Conservation (phyloP, 345 rosid genomes). For the Aegle marmelos region DNA sequence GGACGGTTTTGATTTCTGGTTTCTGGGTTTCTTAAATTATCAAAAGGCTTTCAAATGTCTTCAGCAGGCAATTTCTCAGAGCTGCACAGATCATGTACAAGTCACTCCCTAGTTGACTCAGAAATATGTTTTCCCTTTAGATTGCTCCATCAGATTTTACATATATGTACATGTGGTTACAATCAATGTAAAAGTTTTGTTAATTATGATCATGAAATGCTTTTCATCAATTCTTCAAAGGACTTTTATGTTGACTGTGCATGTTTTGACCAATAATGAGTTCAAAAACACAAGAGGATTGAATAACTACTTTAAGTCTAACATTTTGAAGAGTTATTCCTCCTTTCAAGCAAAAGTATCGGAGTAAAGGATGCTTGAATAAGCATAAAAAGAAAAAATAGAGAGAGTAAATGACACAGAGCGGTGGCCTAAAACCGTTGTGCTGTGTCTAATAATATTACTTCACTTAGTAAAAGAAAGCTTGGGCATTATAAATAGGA, state of each 20-base stretch:
- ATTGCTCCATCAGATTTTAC: neutral
- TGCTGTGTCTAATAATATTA: no score
- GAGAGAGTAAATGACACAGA: neutral
- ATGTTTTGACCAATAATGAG: neutral
- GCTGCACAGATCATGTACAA: neutral
- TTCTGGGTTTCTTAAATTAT: conserved; percentile 77
- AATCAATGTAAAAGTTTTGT: neutral
- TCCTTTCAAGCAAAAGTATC: neutral
- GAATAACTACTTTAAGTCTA: neutral
- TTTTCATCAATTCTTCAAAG: neutral
- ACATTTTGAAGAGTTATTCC: neutral
- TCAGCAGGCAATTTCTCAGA: conserved; percentile 42
- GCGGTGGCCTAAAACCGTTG: no score
- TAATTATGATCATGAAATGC: neutral
- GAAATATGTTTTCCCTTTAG: neutral
- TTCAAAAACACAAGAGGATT: neutral
- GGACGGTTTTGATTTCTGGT: conserved; percentile 85
- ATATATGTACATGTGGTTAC: neutral
- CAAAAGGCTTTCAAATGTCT: conserved; percentile 63
- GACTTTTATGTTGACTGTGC: neutral
- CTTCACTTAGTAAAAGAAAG: no score
- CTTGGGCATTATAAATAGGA: no score
- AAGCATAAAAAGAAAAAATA: no score
- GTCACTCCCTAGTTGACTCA: neutral
- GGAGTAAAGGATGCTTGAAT: neutral